Evolutionary conservation across 257 asterid species (phyloP), one percentile per base, ranked within the genome.

Genomic region (Fraxinus pennsylvanica): DNA sequence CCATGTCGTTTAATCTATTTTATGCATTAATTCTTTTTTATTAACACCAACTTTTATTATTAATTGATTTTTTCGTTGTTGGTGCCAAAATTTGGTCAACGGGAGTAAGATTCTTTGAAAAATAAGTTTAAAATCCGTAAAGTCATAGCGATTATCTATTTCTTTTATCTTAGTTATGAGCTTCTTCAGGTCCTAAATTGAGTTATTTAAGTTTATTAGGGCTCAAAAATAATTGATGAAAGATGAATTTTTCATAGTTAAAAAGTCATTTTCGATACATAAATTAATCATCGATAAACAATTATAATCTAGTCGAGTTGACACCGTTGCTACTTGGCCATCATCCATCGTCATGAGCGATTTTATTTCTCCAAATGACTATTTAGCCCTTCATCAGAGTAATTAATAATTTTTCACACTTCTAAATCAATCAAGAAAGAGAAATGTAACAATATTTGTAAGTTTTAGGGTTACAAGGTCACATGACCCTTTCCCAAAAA

Each of bases 181-280:
- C 1, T 45, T 45, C 19, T 45, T 13, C 0, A 14, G 19, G 54
- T 3, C n/a, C n/a, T 14, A 47, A 45, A 41, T 41, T 41, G 10
- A 41, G 13, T 41, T 41, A 9, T 41, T 1, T 41, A 38, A 38
- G 47, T 41, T 41, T 41, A 41, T 9, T 5, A 76, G 6, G 9
- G 19, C 15, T 9, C 15, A 30, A 21, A 59, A 63, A 76, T 68
- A 78, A 77, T 32, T 1, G 50, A 27, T 2, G 1, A 14, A 79
- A 78, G 25, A 25, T 27, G 63, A 21, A 1, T 71, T 63, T 78
- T 68, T 73, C 65, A 15, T 71, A 50, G 83, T 79, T 88, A 47
- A 80, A 71, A 79, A 1, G 89, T 85, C 89, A 35, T 74, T 75
- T 80, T 87, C 84, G 4, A 21, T 74, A 76, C 72, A 74, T 83